These are phyloP conservation scores for Pseudogymnoascus sp. DNA, from an alignment of 2,329 filamentous ascomycete species.

Conservation along the genomic window DNA sequence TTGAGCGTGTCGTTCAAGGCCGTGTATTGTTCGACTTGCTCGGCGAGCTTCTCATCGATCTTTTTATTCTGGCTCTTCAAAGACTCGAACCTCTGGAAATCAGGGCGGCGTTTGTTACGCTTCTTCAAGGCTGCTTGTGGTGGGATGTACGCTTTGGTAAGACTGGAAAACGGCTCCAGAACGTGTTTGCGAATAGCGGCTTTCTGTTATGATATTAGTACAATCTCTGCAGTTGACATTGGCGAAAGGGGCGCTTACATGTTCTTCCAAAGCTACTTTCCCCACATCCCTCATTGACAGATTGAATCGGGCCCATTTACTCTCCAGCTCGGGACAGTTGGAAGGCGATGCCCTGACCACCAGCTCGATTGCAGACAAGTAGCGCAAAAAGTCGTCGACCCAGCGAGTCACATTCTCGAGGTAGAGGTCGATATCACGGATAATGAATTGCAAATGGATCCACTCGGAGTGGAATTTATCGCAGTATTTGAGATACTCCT, in stretches of 20 bases:
- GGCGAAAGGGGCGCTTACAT: conserved; percentile 46
- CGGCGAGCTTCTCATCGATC: conserved; percentile 73
- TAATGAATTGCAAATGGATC: conserved; percentile 79
- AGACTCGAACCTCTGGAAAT: conserved; percentile 75
- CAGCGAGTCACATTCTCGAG: conserved; percentile 72
- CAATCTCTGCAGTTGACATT: conserved; percentile 11
- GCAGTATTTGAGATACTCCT: conserved; percentile 69
- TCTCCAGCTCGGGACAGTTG: conserved; percentile 71
- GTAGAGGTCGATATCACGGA: conserved; percentile 85
- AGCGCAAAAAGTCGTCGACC: conserved; percentile 71
- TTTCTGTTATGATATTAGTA: conserved; percentile 33
- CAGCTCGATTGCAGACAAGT: conserved; percentile 73
- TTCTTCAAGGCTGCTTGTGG: conserved; percentile 89
- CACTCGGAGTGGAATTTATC: conserved; percentile 90
- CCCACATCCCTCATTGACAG: conserved; percentile 80
- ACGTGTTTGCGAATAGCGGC: conserved; percentile 68
- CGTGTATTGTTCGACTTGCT: conserved; percentile 80
- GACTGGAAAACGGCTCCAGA: conserved; percentile 71
- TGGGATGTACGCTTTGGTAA: conserved; percentile 73
- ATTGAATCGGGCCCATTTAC: conserved; percentile 89
- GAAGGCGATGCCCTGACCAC: conserved; percentile 70
- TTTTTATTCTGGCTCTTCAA: conserved; percentile 75
- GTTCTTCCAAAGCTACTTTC: conserved; percentile 72
- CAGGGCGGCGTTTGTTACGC: conserved; percentile 81
- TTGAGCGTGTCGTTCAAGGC: conserved; percentile 82